A percentile compares a stretch with the other conserved stretches of the same genome.
Evolutionary conservation across 352 stramenopile genomes (phyloP).

Genomic region (Globisporangium megalacanthum): DNA sequence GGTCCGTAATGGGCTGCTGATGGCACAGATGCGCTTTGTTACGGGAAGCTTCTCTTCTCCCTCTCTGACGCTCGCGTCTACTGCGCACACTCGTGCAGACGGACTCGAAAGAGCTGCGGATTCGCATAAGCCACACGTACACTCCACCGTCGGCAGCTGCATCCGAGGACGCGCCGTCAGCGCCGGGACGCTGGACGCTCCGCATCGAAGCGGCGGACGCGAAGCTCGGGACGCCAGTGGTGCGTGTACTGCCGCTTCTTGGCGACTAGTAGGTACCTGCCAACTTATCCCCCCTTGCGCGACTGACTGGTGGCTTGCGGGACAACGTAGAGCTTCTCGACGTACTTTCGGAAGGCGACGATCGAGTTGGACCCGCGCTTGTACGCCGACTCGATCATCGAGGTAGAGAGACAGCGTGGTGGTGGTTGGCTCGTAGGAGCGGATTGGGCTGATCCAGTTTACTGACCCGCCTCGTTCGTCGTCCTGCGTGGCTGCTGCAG

Average conservation of each 20-base stretch:
- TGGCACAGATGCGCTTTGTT: background rate
- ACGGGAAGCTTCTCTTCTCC: background rate
- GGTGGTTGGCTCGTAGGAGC: background rate
- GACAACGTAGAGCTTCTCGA: constrained; percentile 55
- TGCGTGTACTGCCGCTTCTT: constrained; percentile 12
- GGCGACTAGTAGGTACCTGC: background rate
- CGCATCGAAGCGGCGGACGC: constrained; percentile 52
- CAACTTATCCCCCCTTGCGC: background rate
- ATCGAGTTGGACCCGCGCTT: constrained; percentile 66
- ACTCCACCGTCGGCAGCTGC: constrained; percentile 29
- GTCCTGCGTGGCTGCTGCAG: constrained; percentile 12
- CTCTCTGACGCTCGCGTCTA: background rate
- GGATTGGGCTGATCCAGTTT: background rate
- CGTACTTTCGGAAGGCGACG: constrained; percentile 69
- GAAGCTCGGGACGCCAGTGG: constrained; percentile 26
- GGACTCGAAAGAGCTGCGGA: constrained; percentile 47
- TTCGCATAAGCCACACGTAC: constrained; percentile 65
- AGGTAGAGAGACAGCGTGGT: constrained; percentile 21
- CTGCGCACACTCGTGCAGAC: constrained; percentile 18
- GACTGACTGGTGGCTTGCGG: background rate
- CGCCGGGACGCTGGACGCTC: constrained; percentile 54
- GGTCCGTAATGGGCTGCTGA: constrained; percentile 3
- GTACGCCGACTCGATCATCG: constrained; percentile 63
- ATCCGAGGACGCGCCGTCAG: constrained; percentile 20
- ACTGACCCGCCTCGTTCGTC: background rate